Evolutionary conservation across 306 rosid species (phyloP).

Genomic region (Boehmeria nivea): DNA sequence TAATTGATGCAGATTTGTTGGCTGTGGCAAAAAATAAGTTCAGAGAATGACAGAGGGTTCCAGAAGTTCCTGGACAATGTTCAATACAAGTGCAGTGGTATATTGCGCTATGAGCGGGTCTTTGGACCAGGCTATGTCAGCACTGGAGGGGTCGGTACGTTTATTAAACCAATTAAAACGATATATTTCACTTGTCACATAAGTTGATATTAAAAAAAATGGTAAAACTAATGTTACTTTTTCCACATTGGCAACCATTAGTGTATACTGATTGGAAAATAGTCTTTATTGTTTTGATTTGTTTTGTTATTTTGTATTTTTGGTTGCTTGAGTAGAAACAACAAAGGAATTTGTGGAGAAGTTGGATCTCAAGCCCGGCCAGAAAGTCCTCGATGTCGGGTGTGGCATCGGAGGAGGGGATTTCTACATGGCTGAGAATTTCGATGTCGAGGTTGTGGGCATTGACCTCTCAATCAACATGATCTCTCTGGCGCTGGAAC

Average conservation of each 20-base stretch:
- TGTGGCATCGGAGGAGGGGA: slow-evolving; percentile 98
- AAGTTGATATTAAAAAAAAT: too few species aligned
- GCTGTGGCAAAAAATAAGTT: slow-evolving; percentile 42
- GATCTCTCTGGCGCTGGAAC: slow-evolving; percentile 86
- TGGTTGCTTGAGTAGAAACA: slow-evolving; percentile 53
- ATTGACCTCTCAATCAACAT: slow-evolving; percentile 88
- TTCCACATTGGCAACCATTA: too few species aligned
- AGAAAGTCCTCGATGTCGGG: slow-evolving; percentile 88
- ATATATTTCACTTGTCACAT: too few species aligned
- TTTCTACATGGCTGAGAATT: slow-evolving; percentile 83
- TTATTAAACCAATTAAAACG: too few species aligned
- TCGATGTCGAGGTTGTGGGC: slow-evolving; percentile 77
- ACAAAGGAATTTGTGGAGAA: slow-evolving; percentile 70
- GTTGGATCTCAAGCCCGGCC: slow-evolving; percentile 69
- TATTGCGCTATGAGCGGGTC: slow-evolving; percentile 43
- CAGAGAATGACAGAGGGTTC: slow-evolving; percentile 35
- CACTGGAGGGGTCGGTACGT: slow-evolving; percentile 46
- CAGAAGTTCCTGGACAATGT: slow-evolving; percentile 49
- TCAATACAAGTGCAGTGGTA: slow-evolving; percentile 41
- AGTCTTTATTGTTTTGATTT: neutral
- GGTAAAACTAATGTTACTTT: too few species aligned
- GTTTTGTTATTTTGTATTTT: neutral
- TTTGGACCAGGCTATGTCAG: slow-evolving; percentile 47
- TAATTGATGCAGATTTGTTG: slow-evolving; percentile 68
- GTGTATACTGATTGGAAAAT: too few species aligned